phyloP scores from a whole-genome alignment of 108 stramenopile species.

The Pseudonitzschia multiseries region DNA sequence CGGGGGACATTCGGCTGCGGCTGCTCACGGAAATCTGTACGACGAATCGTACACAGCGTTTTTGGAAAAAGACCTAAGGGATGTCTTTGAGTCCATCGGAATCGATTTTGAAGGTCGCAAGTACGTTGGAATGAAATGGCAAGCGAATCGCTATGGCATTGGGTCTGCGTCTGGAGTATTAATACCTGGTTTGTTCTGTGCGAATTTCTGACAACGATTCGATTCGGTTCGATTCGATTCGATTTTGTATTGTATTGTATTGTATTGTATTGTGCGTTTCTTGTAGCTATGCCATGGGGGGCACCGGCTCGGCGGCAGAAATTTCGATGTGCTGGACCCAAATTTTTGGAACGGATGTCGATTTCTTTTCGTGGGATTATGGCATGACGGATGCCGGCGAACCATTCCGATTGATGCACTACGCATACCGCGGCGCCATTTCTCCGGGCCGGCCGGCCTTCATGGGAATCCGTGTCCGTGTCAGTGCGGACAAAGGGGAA shows the following conservation, averaged over 20 bases:
- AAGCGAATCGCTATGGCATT: slow-evolving; percentile 17
- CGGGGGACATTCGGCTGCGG: slow-evolving; percentile 70
- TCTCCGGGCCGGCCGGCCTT: slow-evolving; percentile 33
- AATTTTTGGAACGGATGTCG: slow-evolving; percentile 61
- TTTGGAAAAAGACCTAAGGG: slow-evolving; percentile 40
- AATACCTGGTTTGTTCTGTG: no score
- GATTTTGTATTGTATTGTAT: no score
- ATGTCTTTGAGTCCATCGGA: slow-evolving; percentile 50
- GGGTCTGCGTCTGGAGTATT: not conserved
- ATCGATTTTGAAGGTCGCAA: slow-evolving; percentile 59
- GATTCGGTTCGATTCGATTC: no score
- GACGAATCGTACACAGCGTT: slow-evolving; percentile 66
- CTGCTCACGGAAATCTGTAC: slow-evolving; percentile 74
- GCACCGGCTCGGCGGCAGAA: slow-evolving; percentile 11
- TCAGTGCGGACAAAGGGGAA: not conserved
- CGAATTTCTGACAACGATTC: no score
- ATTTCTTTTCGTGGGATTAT: slow-evolving; percentile 61
- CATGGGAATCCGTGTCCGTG: slow-evolving; percentile 22
- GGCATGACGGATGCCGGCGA: slow-evolving; percentile 41
- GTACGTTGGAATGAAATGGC: slow-evolving; percentile 20
- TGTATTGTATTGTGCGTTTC: not conserved
- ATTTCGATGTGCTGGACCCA: slow-evolving; percentile 46
- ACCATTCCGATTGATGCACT: slow-evolving; percentile 23
- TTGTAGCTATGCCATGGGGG: slow-evolving; percentile 19
- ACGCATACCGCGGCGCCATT: slow-evolving; percentile 17